Evolutionary conservation across 169 alveolate genomes (phyloP).

Genomic region (Eimeria falciformis): DNA sequence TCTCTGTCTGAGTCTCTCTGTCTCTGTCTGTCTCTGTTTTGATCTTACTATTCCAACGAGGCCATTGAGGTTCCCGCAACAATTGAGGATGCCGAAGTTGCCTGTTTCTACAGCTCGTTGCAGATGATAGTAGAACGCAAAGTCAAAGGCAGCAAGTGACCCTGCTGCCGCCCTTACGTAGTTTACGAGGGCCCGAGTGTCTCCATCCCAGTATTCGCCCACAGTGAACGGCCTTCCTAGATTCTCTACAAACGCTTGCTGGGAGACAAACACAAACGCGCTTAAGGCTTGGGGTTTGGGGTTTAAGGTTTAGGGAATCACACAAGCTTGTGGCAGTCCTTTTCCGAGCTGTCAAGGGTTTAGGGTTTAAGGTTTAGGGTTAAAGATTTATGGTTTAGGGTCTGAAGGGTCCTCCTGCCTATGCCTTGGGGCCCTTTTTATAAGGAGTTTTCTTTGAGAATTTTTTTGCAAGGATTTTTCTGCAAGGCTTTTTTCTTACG

Average conservation of each 20-base stretch:
- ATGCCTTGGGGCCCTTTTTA: too few relatives aligned
- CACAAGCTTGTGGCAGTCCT: too few relatives aligned
- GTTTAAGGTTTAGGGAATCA: not conserved
- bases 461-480: too few relatives aligned
- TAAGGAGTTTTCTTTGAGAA: too few relatives aligned
- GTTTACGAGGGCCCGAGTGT: slow-evolving; percentile 24
- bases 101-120: slow-evolving; percentile 43
- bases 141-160: slow-evolving; percentile 63
- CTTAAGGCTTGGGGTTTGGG: not conserved
- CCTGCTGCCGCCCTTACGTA: slow-evolving; percentile 63
- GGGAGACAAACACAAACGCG: not conserved
- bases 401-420: too few relatives aligned
- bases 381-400: too few relatives aligned
- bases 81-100: slow-evolving; percentile 8
- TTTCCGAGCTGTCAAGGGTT: too few relatives aligned
- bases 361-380: too few relatives aligned
- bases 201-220: slow-evolving; percentile 69
- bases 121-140: slow-evolving; percentile 53
- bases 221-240: slow-evolving; percentile 63
- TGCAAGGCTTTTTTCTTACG: too few relatives aligned
- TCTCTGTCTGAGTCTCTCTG: not conserved
- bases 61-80: slow-evolving; percentile 48
- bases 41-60: slow-evolving; percentile 49
- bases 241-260: slow-evolving; percentile 35
- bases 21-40: not conserved